Conservation (phyloP, 495 filamentous ascomycete species). For the Podospora tetraspora region DNA sequence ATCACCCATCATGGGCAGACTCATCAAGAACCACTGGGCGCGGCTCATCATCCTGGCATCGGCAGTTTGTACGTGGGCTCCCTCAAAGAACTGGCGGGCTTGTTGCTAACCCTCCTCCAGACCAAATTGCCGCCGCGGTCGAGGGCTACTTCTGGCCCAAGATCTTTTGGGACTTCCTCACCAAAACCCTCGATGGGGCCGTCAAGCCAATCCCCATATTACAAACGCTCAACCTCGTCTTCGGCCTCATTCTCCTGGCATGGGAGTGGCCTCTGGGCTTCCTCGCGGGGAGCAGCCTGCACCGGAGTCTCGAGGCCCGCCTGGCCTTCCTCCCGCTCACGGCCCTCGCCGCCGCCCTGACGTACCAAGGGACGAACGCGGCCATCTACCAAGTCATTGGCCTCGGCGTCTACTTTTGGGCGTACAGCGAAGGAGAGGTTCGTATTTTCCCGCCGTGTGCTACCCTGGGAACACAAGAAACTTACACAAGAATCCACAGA, state of each 20-base stretch:
- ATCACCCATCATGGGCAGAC: slow-evolving; percentile 69
- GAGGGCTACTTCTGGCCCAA: slow-evolving; percentile 98
- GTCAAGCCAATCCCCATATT: slow-evolving; percentile 85
- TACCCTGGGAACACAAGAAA: background rate
- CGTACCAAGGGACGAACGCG: slow-evolving; percentile 91
- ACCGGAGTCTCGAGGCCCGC: slow-evolving; percentile 81
- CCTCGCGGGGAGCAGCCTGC: slow-evolving; percentile 61
- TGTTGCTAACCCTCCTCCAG: slow-evolving; percentile 32
- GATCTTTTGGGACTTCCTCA: slow-evolving; percentile 95
- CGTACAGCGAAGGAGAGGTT: slow-evolving; percentile 95
- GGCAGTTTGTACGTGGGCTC: slow-evolving; percentile 63
- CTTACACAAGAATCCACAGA: slow-evolving; percentile 27
- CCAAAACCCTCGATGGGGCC: slow-evolving; percentile 79
- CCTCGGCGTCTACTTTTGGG: slow-evolving; percentile 89
- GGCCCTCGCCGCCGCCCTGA: slow-evolving; percentile 64
- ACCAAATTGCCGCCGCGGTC: slow-evolving; percentile 80
- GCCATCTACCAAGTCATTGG: slow-evolving; percentile 90
- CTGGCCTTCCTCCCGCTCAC: slow-evolving; percentile 78
- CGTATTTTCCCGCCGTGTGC: slow-evolving; percentile 26
- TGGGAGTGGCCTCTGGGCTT: slow-evolving; percentile 87
- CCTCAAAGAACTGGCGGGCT: background rate
- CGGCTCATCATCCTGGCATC: slow-evolving; percentile 85
- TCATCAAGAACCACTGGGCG: slow-evolving; percentile 99
- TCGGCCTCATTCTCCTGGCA: slow-evolving; percentile 71
- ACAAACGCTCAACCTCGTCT: slow-evolving; percentile 90